Evolutionary conservation across 768 basidiomycete species (phyloP), one percentile per base, ranked within the genome.

Genomic region (Arthromyces matolae): DNA sequence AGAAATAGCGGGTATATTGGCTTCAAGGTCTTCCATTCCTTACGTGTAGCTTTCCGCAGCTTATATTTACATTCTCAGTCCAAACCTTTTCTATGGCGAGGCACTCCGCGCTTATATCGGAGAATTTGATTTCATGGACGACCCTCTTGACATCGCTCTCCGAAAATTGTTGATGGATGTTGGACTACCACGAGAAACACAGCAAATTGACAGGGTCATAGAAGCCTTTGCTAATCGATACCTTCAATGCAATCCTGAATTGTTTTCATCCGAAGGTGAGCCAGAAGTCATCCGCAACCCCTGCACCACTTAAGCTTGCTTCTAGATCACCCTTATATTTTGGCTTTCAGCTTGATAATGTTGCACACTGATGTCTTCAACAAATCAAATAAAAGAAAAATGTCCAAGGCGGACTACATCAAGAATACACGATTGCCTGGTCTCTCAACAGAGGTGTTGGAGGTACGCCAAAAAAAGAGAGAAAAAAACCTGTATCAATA

Each of bases 321-420:
- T 29, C 19, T 52, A 94, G 93, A 96, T 60, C 86, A 95, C 58
- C 89, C 95, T 9, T 97, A 98, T 67, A 89, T 98, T 42, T 73
- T 98, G 38, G 93, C 95, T 10, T 98, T 97, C 70, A 97, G 95
- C 58, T 73, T 97, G 61, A 96, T 98, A 58, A 98, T 99, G 95
- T 74, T 97, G 41, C 94, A 98, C 63, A 99, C 96, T 14, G 96
- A 99, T 62, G 90, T 87, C 5, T 98, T 98, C 76, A 99, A 99
- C 69, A 90, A 87, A 67, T 91, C 90, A 53, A 98, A 98, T 70
- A 97, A 89, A 70, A 85, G 83, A 43, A 98, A 98, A 71, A 99
- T 99, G 96, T 82, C 86, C 29, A 97, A 95, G 64, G 75, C 81
- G 1, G 94, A 95, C 61, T 99, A 98, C 61, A 73, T 97, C 59